Base-by-base conservation (phyloP, 225 moss, liverwort and hornwort genomes). In the Pseudoscleropodium purum region DNA sequence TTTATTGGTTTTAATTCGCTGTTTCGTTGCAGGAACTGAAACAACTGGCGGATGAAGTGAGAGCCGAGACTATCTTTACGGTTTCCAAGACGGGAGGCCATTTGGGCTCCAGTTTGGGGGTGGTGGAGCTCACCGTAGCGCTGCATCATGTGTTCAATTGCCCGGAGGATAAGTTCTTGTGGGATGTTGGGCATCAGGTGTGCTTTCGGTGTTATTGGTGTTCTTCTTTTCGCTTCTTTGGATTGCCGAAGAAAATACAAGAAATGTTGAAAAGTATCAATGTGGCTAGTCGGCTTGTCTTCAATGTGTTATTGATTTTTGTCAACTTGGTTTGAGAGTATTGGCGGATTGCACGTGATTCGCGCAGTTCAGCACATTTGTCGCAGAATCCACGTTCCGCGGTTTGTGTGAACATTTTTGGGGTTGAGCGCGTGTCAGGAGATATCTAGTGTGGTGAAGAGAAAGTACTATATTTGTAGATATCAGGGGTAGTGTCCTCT, bases 131-230 rank as follows among this genome's bases (percentile, higher is more conserved):
- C 45, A 94, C 94, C 52, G 93, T 94, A 29, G 94, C 94, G 45
- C 89, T 94, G 49, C 94, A 94, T 27, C 93, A 94, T 85, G 94
- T 94, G 21, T 94, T 94, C 75, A 94, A 94, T 88, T 93, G 93
- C 52, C 94, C 94, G 37, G 94, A 94, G 79, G 94, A 94, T 31
- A 94, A 93, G 88, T 93, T 94, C 88, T 82, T 94, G 81, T 94
- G 94, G 94, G 94, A 94, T 27, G 94, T 94, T 54, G 94, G 94
- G 54, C 94, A 94, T 83, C 94, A 94, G 92, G 94, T 94, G 47
- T 63, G 89, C 34, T 52, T 6, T 63, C 70, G 30, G 68, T 39
- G 63, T 29, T 77, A 11, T 37, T 14, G 26, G 25, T 63, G 68
- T 52, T 51, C 24, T 54, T 15, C 63, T 47, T 56, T 56, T 83